Evolutionary conservation across 1,284 basidiomycete species (phyloP), one percentile per base, ranked within the genome.

Genomic region (Cryptococcus maquisensis): DNA sequence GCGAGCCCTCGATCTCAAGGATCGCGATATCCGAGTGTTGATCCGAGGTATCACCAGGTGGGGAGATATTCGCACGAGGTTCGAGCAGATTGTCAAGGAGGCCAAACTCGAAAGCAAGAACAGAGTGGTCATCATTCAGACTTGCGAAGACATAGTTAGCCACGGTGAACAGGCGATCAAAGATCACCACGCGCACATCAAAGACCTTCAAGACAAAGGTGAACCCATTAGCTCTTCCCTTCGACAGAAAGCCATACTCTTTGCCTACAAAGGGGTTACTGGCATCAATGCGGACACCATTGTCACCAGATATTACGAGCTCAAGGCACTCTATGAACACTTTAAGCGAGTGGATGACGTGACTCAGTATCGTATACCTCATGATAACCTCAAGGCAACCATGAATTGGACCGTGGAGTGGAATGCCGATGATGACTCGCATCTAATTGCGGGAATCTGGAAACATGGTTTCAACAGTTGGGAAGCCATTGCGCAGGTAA

Each of bases 271-370:
- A 56, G 87, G 86, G 51, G 91, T 98, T 53, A 82, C 86, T 54
- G 91, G 90, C 66, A 92, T 98, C 81, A 99, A 99, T 72, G 96
- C 96, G 18, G 95, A 98, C 75, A 98, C 96, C 0, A 88, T 97
- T 39, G 82, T 97, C 49, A 90, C 89, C 18, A 85, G 96, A 37
- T 82, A 90, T 73, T 86, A 88, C 49, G 94, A 97, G 73, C 83
- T 99, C 52, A 87, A 86, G 57, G 88, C 97, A 40, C 81, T 98
- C 35, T 90, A 86, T 75, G 86, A 88, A 69, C 85, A 90, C 62
- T 82, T 95, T 59, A 83, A 82, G 56, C 57, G 72, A 43, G 58
- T 74, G 3, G 83, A 86, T 18, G 87, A 96, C 60, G 80, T 84
- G 1, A 86, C 89, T 72, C 81, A 81, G 57, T 98, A 94, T 89